Conservation (phyloP, 192 early-diverging fungal species). For the Rhizoclosmatium sp. region DNA sequence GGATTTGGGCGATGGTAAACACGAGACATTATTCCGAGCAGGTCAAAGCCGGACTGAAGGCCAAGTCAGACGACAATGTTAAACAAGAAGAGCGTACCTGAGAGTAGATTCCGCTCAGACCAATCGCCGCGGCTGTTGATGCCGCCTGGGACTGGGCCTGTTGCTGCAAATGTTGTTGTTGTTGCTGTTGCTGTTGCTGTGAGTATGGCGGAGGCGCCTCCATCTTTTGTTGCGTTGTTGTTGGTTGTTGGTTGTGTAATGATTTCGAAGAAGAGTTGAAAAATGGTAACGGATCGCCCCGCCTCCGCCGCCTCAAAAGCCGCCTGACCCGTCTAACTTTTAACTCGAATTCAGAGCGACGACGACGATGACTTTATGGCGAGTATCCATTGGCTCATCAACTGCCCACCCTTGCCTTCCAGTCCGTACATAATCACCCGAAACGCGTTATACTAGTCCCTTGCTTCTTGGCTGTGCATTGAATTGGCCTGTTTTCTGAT, state of each 20-base stretch:
- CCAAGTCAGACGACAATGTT: too few relatives aligned
- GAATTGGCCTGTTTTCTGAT: neutral
- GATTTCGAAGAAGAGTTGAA: neutral
- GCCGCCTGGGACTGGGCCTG: neutral
- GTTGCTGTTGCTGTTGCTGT: neutral
- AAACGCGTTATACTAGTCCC: neutral
- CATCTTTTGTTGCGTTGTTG: neutral
- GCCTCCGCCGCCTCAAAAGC: neutral
- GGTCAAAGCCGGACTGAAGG: constrained; percentile 48
- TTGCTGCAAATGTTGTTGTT: neutral
- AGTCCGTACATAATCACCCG: neutral
- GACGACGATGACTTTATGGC: constrained; percentile 29
- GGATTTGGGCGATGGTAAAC: constrained; percentile 61
- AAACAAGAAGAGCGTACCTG: neutral
- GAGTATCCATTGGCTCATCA: neutral
- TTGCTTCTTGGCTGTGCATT: neutral
- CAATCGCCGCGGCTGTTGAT: neutral
- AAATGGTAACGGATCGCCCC: neutral
- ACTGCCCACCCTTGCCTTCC: neutral
- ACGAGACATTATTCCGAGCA: constrained; percentile 48
- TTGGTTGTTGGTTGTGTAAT: neutral
- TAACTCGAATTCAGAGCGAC: constrained; percentile 4
- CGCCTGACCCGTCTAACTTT: neutral
- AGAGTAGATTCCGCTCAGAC: neutral
- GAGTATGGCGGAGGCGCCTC: neutral